These are phyloP conservation scores for Pseudozyma sp. DNA, from an alignment of 1,284 basidiomycete species.

Conservation along the genomic window DNA sequence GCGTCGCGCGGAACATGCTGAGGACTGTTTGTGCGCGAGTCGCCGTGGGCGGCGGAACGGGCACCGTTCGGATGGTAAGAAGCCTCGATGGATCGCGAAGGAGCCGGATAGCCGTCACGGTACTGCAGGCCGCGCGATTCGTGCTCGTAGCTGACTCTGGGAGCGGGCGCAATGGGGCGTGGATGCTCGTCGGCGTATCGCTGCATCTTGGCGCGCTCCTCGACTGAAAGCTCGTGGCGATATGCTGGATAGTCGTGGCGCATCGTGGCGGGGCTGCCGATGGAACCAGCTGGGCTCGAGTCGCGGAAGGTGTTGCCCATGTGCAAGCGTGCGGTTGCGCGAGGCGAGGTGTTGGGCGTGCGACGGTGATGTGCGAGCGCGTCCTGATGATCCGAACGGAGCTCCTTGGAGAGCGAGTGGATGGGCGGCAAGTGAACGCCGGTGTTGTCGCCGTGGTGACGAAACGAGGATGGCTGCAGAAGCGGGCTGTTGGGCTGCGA, in stretches of 20 bases:
- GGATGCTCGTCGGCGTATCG: conserved; percentile 36
- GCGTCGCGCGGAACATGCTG: conserved; percentile 21
- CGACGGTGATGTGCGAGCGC: conserved; percentile 31
- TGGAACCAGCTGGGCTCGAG: conserved; percentile 40
- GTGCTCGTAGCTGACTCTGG: conserved; percentile 30
- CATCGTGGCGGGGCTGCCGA: conserved; percentile 40
- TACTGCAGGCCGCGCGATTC: conserved; percentile 18
- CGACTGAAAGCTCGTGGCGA: conserved; percentile 31
- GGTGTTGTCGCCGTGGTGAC: conserved; percentile 28
- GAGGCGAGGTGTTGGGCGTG: conserved; percentile 43
- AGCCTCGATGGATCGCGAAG: conserved; percentile 18
- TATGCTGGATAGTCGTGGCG: conserved; percentile 34
- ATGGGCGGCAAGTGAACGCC: conserved; percentile 48
- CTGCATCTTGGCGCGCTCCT: conserved; percentile 33
- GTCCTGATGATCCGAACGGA: conserved; percentile 34
- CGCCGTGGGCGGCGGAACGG: conserved; percentile 11
- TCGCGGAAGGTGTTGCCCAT: conserved; percentile 51
- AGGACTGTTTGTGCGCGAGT: conserved; percentile 30
- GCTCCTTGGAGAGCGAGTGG: conserved; percentile 39
- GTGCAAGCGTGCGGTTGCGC: conserved; percentile 24
- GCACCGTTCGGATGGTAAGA: conserved; percentile 27
- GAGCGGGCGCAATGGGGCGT: conserved; percentile 30
- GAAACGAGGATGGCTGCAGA: conserved; percentile 35
- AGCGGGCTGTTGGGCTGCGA: conserved; percentile 48
- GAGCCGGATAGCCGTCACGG: conserved; percentile 10